Evolutionary conservation across 2,329 filamentous ascomycete genomes (phyloP), one percentile per base, ranked within the genome.

Genomic region (Diaporthe sp.): DNA sequence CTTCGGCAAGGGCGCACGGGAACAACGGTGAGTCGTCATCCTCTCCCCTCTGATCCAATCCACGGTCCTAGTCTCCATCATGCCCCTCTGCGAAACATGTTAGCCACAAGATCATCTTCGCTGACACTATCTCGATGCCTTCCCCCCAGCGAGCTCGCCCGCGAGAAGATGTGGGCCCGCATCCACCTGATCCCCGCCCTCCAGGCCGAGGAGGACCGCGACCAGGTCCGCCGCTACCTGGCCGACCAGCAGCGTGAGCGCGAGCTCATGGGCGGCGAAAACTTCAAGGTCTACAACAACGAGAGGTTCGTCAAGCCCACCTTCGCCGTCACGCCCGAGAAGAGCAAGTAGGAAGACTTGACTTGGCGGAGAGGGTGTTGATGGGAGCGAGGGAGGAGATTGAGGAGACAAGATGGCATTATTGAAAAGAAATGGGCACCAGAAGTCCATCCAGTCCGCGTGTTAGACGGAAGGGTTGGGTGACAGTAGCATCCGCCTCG

Each of bases 81-180:
- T n/a, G n/a, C n/a, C n/a, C n/a, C n/a, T n/a, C n/a, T n/a, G n/a
- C n/a, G n/a, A n/a, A n/a, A n/a, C n/a, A n/a, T n/a, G n/a, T n/a
- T n/a, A n/a, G n/a, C n/a, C n/a, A 12, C 64, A 71, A 33, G 74
- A 12, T 17, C 55, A 8, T 15, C 70, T 30, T 9, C 30, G 7
- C 73, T 76, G 57, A 70, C 33, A 45, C 9, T 57, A 17, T n/a
- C n/a, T 12, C 74, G 68, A 77, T 33, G 25, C 42, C 6, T 28
- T 6, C 38, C 19, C 30, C 9, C 74, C 80, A 98, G 96, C 82
- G 97, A 99, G 86, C 92, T 98, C 79, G 94, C 92, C 77, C 95
- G 97, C 80, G 97, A 99, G 83, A 99, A 98, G 89, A 97, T 98
- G 91, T 99, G 97, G 97, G 92, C 95, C 76, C 93, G 97, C 82